phyloP scores from a whole-genome alignment of 306 rosid genomes.

The Inga oerstediana region DNA sequence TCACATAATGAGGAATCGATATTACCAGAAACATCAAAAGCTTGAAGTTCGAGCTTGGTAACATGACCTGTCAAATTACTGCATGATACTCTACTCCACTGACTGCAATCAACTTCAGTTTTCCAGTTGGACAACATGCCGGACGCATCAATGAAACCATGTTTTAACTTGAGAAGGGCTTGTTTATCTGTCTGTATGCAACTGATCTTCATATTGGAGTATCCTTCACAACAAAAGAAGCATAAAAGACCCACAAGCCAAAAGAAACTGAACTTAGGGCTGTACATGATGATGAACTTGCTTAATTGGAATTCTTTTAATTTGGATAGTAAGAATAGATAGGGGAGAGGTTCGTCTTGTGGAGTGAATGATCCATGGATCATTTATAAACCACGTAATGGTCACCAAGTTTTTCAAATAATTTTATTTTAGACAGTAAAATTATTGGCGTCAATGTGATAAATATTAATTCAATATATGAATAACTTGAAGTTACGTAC shows the following conservation, averaged over 20 bases:
- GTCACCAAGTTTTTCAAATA: too few relatives aligned
- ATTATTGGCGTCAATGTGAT: too few relatives aligned
- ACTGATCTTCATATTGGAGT: background rate
- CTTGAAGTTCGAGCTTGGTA: background rate
- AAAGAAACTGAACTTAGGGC: background rate
- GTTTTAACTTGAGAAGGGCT: conserved; percentile 22
- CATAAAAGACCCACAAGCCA: background rate
- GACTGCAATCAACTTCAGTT: background rate
- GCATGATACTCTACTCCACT: background rate
- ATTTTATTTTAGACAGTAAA: too few relatives aligned
- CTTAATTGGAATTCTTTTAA: too few relatives aligned
- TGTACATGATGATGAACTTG: background rate
- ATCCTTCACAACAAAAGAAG: background rate
- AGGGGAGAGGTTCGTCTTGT: too few relatives aligned
- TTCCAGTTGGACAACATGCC: background rate
- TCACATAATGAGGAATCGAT: background rate
- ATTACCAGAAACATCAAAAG: background rate
- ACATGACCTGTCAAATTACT: background rate
- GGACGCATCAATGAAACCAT: background rate
- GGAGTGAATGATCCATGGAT: too few relatives aligned
- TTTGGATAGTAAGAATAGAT: too few relatives aligned
- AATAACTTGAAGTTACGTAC: too few relatives aligned
- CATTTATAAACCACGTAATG: too few relatives aligned
- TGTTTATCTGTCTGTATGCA: background rate
- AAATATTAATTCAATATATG: too few relatives aligned